Percentiles rank a stretch among this genome's conserved stretches.
Conservation (phyloP, 345 rosid genomes). For the Hypericum perforatum region DNA sequence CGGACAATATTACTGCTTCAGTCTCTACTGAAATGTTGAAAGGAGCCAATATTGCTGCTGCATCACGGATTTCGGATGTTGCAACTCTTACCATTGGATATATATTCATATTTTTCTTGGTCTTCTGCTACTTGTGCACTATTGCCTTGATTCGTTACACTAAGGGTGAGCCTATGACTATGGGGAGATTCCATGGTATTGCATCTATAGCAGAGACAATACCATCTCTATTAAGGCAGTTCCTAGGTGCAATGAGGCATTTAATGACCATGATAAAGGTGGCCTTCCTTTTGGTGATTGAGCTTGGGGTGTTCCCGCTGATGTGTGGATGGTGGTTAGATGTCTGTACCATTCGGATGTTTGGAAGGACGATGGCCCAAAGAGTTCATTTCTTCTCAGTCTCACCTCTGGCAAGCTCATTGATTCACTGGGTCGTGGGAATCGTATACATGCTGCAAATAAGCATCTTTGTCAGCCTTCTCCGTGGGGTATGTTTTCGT, state of each 20-base stretch:
- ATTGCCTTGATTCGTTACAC: constrained; percentile 79
- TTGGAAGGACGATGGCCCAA: constrained; percentile 88
- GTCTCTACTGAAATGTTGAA: constrained; percentile 54
- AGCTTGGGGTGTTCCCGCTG: constrained; percentile 95
- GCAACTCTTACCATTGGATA: constrained; percentile 93
- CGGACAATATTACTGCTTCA: constrained; percentile 44
- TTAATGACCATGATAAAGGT: constrained; percentile 99
- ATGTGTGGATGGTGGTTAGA: constrained; percentile 99
- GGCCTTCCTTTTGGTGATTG: constrained; percentile 94
- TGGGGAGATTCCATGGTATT: constrained; percentile 76
- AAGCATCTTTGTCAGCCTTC: constrained; percentile 97
- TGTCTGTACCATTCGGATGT: constrained; percentile 89
- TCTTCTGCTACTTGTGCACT: constrained; percentile 73
- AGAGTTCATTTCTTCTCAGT: constrained; percentile 71
- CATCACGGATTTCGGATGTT: constrained; percentile 88
- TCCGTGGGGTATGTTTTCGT: constrained; percentile 71
- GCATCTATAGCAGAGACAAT: constrained; percentile 75
- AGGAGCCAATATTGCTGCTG: constrained; percentile 45
- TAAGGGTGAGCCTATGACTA: constrained; percentile 87
- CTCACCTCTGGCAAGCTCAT: constrained; percentile 90
- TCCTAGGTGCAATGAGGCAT: constrained; percentile 94
- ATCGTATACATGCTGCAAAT: constrained; percentile 93
- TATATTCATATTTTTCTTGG: constrained; percentile 56
- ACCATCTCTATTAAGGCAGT: constrained; percentile 88
- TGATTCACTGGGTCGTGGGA: constrained; percentile 96